Base-by-base conservation (phyloP, 129 eudicot species). In the Flaveria ramosissima region DNA sequence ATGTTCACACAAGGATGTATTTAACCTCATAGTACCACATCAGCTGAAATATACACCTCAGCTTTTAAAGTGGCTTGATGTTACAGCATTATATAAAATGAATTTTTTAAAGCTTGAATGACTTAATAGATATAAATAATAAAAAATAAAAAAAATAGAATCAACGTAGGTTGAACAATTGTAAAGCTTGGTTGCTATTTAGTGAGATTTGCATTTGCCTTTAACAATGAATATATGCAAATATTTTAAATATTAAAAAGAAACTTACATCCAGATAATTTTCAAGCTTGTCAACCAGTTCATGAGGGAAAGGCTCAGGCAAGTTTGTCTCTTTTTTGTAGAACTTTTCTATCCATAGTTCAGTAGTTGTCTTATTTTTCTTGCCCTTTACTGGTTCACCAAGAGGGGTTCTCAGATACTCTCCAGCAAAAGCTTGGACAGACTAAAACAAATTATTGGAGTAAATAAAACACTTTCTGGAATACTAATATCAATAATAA, bases 331-430 rank as follows among this genome's bases (percentile, higher is more conserved):
- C 91, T 60, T 91, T 95, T 81, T 95, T 95, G 89, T 91, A 91
- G 85, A 95, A 95, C 78, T 95, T 95, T 78, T 95, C 97, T 72
- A 95, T 45, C 99, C 99, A 95, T 32, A 95, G 77, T 78, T 89
- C 99, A 3, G 97, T 92, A 77, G 83, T 88, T 24, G 99, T 57
- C 84, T 88, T 92, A 73, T 92, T 95, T 88, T 86, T 92, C 75
- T 95, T 92, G 6, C 99, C 99, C 83, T 88, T 89, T 68, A 95
- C 97, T 24, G 97, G 95, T 84, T 95, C 97, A 70, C 99, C 99
- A 32, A 95, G 89, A 56, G 97, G 97, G 68, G 99, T 95, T 81
- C 85, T 95, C 83, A 95, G 76, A 83, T 95, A 87, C 71, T 91
- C 99, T 6, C 87, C 72, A 15, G 97, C 94, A 88, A 95, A 95